These are phyloP conservation scores for Triglochin maritima DNA, from an alignment of 106 monocot genomes.

Conservation along the genomic window DNA sequence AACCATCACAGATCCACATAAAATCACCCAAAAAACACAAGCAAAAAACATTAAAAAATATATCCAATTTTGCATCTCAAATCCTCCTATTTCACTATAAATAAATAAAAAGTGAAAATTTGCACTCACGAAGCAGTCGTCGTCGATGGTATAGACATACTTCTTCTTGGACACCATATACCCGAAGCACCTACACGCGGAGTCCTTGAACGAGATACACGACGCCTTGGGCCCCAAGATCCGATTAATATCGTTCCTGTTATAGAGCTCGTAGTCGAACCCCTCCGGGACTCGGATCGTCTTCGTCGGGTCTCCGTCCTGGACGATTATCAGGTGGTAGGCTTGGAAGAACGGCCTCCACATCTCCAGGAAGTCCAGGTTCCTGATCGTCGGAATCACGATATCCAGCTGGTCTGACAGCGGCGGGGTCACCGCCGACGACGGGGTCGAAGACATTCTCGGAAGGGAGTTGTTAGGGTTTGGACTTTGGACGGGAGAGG, in stretches of 20 bases:
- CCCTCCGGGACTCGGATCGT: slow-evolving; percentile 64
- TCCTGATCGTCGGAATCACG: slow-evolving; percentile 77
- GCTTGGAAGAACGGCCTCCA: slow-evolving; percentile 73
- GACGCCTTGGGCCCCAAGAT: slow-evolving; percentile 70
- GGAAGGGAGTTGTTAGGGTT: no score
- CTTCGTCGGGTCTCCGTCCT: slow-evolving; percentile 74
- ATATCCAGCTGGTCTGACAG: slow-evolving; percentile 73
- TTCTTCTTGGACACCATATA: slow-evolving; percentile 87
- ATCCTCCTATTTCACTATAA: no score
- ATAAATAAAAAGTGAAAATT: no score
- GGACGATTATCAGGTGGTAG: slow-evolving; percentile 80
- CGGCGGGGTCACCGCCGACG: slow-evolving; percentile 20
- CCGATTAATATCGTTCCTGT: slow-evolving; percentile 59
- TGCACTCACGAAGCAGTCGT: slow-evolving; percentile 78
- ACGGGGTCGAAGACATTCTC: neutral
- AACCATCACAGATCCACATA: no score
- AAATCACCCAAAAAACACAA: no score
- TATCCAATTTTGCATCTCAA: no score
- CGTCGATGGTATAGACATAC: slow-evolving; percentile 80
- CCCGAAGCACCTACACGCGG: slow-evolving; percentile 74
- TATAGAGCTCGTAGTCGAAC: slow-evolving; percentile 86
- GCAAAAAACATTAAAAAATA: no score
- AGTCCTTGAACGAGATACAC: slow-evolving; percentile 92
- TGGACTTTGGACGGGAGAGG: no score
- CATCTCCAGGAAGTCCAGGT: slow-evolving; percentile 77